phyloP scores from a whole-genome alignment of 163 green algal species.

The Chlamydomonas reinhardtii region DNA sequence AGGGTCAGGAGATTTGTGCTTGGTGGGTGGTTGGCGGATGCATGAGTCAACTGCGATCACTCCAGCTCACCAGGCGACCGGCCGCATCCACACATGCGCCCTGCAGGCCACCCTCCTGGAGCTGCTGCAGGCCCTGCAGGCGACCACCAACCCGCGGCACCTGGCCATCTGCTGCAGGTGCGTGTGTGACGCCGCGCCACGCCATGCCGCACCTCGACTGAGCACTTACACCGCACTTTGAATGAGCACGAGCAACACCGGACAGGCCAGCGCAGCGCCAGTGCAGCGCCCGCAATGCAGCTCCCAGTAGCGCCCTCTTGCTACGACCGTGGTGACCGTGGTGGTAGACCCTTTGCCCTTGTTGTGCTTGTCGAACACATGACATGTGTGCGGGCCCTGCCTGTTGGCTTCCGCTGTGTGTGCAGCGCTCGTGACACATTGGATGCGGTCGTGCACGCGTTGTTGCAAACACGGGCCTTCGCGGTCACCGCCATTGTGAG shows the following conservation, averaged over 20 bases:
- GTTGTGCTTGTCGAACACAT: too few species aligned
- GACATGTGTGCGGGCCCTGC: too few species aligned
- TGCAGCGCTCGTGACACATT: conserved; percentile 59
- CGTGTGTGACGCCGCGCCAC: background rate
- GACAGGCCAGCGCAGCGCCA: background rate
- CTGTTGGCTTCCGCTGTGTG: background rate
- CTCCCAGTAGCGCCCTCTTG: background rate
- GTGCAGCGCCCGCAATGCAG: background rate
- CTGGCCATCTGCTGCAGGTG: conserved; percentile 40
- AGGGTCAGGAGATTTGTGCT: too few species aligned
- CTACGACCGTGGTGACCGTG: too few species aligned
- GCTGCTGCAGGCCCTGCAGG: conserved; percentile 27
- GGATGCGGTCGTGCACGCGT: conserved; percentile 46
- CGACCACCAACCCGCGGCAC: background rate
- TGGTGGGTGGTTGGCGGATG: too few species aligned
- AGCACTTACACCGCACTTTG: background rate
- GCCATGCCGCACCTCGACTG: too few species aligned
- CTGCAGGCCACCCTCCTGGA: conserved; percentile 54
- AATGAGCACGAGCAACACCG: too few species aligned
- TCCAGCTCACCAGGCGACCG: too few species aligned
- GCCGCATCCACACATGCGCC: conserved; percentile 57
- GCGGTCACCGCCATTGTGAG: conserved; percentile 39
- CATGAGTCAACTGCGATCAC: too few species aligned
- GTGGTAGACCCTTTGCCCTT: too few species aligned
- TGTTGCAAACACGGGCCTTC: conserved; percentile 44